Conservation (phyloP, 2,329 filamentous ascomycete genomes). For the Talaromyces marneffei region DNA sequence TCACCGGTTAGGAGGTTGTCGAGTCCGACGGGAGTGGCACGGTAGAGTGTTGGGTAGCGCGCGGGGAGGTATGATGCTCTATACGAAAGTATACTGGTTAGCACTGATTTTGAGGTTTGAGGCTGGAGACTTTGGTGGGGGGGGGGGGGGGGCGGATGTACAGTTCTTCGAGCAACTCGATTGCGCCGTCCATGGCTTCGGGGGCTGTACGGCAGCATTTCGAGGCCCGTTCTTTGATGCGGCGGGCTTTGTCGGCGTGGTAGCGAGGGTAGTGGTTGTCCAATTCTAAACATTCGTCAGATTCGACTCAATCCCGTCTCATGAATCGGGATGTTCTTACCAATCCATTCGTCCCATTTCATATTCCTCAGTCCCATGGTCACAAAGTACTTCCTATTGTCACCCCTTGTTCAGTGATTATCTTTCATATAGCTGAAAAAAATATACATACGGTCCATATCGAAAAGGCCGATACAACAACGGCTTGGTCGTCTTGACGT, state of each 20-base stretch:
- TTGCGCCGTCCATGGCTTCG: constrained; percentile 63
- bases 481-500: constrained; percentile 61
- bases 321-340: constrained; percentile 20
- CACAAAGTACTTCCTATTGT: constrained; percentile 58
- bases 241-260: constrained; percentile 63
- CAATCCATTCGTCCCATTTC: constrained; percentile 68
- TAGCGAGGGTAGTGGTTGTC: constrained; percentile 72
- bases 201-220: constrained; percentile 66
- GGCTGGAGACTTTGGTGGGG: no score
- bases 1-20: constrained; percentile 68
- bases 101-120: neutral
- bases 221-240: constrained; percentile 60
- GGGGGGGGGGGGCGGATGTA: constrained; percentile 23
- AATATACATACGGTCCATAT: constrained; percentile 55
- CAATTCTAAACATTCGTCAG: constrained; percentile 49
- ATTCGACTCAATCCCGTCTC: neutral
- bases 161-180: constrained; percentile 72
- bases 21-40: constrained; percentile 58
- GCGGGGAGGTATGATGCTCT: constrained; percentile 60
- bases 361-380: constrained; percentile 71
- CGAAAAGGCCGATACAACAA: constrained; percentile 74
- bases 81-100: neutral
- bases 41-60: constrained; percentile 68
- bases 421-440: neutral
- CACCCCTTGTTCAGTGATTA: neutral